These are phyloP conservation scores for Rosa lucieae DNA, from an alignment of 306 rosid species.

Conservation along the genomic window DNA sequence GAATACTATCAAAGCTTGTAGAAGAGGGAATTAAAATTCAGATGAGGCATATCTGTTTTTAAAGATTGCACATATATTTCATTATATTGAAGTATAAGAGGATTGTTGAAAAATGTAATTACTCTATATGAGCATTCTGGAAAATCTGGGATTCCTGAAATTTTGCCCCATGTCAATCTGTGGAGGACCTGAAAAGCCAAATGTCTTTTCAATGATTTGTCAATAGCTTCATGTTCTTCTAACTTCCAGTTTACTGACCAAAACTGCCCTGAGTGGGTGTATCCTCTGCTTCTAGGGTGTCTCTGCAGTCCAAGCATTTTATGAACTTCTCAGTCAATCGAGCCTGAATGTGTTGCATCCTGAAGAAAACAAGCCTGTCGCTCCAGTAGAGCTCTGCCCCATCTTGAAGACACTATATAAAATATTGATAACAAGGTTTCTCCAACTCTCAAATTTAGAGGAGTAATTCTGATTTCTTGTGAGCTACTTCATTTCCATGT, in stretches of 20 bases:
- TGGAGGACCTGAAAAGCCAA: background rate
- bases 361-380: conserved; percentile 81
- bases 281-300: conserved; percentile 58
- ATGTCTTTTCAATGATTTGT: background rate
- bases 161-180: background rate
- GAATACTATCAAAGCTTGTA: background rate
- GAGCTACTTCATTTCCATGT: conserved; percentile 1
- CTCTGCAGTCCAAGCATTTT: conserved; percentile 84
- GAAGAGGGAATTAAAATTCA: background rate
- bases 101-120: background rate
- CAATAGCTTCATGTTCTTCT: background rate
- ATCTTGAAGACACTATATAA: conserved; percentile 84
- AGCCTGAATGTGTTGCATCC: conserved; percentile 87
- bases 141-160: background rate
- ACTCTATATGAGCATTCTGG: background rate
- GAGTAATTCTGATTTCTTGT: conserved; percentile 2
- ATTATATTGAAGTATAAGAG: background rate
- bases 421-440: conserved; percentile 72
- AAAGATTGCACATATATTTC: background rate
- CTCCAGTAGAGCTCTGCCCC: conserved; percentile 93
- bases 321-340: conserved; percentile 81
- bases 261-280: background rate
- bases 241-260: conserved; percentile 8
- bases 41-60: background rate
- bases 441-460: background rate